Conservation (phyloP, 371 early-diverging fungal species). For the Nosema muscidifuracis region DNA sequence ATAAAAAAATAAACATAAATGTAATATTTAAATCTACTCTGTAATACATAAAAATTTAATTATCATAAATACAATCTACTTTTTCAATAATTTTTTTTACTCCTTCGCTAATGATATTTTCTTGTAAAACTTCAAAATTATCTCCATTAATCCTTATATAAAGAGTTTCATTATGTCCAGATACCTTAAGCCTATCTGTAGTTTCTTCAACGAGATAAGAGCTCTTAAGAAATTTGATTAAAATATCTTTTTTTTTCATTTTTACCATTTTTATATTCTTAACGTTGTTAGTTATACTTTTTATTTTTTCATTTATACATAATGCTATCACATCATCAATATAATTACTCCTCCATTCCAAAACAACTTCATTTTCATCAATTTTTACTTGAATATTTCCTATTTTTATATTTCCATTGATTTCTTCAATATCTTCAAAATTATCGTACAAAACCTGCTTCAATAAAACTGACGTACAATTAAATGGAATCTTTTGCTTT, state of each 20-base stretch:
- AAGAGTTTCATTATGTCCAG: background rate
- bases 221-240: constrained; percentile 37
- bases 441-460: constrained; percentile 43
- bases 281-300: constrained; percentile 32
- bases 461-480: constrained; percentile 29
- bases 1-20: too few relatives aligned
- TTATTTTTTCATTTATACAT: constrained; percentile 37
- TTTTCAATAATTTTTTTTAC: constrained; percentile 25
- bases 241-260: constrained; percentile 20
- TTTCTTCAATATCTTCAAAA: constrained; percentile 41
- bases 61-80: constrained; percentile 15
- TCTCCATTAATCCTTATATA: background rate
- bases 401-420: constrained; percentile 22
- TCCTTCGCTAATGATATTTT: background rate
- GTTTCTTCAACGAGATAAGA: constrained; percentile 30
- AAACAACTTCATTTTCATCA: constrained; percentile 23
- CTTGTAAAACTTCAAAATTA: constrained; percentile 6
- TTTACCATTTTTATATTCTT: constrained; percentile 38
- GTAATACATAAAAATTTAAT: too few relatives aligned
- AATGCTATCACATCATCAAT: constrained; percentile 50
- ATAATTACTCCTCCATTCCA: constrained; percentile 54
- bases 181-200: constrained; percentile 1
- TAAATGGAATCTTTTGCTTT: constrained; percentile 51
- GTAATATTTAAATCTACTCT: too few relatives aligned
- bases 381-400: constrained; percentile 30